phyloP scores from a whole-genome alignment of 2,329 filamentous ascomycete genomes.

The Clonostachys chloroleuca region DNA sequence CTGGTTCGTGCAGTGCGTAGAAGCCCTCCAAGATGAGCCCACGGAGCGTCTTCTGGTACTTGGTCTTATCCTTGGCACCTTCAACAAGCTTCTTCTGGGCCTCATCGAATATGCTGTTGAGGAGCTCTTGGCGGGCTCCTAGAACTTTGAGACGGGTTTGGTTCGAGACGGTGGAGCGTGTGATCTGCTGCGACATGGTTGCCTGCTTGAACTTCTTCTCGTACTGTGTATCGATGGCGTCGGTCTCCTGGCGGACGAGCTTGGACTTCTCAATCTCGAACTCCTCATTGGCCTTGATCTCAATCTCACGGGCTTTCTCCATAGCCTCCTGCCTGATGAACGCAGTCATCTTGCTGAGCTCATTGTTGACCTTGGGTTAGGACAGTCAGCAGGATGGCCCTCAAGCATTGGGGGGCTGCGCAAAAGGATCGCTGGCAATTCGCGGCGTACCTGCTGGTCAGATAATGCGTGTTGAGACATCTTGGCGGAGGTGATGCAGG shows the following conservation, averaged over 20 bases:
- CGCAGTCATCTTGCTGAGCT: slow-evolving; percentile 99
- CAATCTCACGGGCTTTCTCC: slow-evolving; percentile 95
- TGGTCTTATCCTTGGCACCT: slow-evolving; percentile 62
- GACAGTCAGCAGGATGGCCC: slow-evolving; percentile 1
- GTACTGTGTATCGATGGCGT: slow-evolving; percentile 87
- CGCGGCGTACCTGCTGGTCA: slow-evolving; percentile 78
- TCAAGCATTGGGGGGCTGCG: too few relatives aligned
- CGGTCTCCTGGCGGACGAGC: slow-evolving; percentile 92
- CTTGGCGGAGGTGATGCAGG: slow-evolving; percentile 34
- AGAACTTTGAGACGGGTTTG: slow-evolving; percentile 91
- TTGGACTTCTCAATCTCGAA: slow-evolving; percentile 99
- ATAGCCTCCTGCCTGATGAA: slow-evolving; percentile 99
- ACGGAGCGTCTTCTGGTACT: slow-evolving; percentile 75
- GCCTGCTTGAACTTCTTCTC: slow-evolving; percentile 99
- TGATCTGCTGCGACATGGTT: slow-evolving; percentile 98
- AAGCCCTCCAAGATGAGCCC: slow-evolving; percentile 83
- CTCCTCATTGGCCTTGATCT: slow-evolving; percentile 97
- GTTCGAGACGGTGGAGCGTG: slow-evolving; percentile 91
- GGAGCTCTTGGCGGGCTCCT: slow-evolving; percentile 79
- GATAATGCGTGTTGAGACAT: slow-evolving; percentile 98
- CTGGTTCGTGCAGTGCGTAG: slow-evolving; percentile 80
- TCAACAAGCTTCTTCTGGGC: slow-evolving; percentile 66
- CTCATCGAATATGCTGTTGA: slow-evolving; percentile 84
- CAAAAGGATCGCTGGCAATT: not conserved
- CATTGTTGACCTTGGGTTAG: slow-evolving; percentile 74